Percentiles rank a stretch among this genome's conserved stretches.
Evolutionary conservation across 1,284 basidiomycete genomes (phyloP).

Genomic region (Microbotryum silenes-acaulis): DNA sequence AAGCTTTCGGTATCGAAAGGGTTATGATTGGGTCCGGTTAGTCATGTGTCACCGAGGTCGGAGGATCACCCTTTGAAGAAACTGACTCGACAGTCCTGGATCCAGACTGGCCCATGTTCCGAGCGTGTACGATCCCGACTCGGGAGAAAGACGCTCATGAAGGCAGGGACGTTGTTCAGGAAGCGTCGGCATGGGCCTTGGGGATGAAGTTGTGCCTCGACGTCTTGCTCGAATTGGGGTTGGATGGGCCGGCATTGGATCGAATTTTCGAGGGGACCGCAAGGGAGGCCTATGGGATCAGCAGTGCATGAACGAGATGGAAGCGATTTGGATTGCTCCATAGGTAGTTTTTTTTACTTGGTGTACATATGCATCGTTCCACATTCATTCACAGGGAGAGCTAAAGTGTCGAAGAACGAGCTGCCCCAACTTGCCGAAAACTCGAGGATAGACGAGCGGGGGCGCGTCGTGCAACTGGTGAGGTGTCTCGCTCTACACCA

Average conservation of each 20-base stretch:
- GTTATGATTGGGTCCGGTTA: constrained; percentile 24
- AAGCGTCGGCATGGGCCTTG: constrained; percentile 19
- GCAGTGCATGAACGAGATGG: neutral
- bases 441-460: too few species aligned
- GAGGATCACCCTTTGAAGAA: neutral
- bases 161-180: neutral
- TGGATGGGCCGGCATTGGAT: constrained; percentile 26
- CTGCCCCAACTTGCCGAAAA: too few species aligned
- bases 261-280: constrained; percentile 24
- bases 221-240: constrained; percentile 15
- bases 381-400: too few species aligned
- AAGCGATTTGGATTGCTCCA: too few species aligned
- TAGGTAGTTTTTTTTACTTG: too few species aligned
- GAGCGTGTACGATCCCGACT: constrained; percentile 8
- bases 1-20: constrained; percentile 20
- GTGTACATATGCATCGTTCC: too few species aligned
- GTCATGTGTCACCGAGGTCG: neutral
- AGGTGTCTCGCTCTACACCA: too few species aligned
- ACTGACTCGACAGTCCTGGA: neutral
- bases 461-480: too few species aligned
- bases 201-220: constrained; percentile 25
- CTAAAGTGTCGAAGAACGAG: too few species aligned
- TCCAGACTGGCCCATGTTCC: constrained; percentile 32
- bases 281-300: constrained; percentile 11
- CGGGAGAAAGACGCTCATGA: too few species aligned